Base-by-base conservation (phyloP, 768 basidiomycete species). In the Tubosaeta sp. region DNA sequence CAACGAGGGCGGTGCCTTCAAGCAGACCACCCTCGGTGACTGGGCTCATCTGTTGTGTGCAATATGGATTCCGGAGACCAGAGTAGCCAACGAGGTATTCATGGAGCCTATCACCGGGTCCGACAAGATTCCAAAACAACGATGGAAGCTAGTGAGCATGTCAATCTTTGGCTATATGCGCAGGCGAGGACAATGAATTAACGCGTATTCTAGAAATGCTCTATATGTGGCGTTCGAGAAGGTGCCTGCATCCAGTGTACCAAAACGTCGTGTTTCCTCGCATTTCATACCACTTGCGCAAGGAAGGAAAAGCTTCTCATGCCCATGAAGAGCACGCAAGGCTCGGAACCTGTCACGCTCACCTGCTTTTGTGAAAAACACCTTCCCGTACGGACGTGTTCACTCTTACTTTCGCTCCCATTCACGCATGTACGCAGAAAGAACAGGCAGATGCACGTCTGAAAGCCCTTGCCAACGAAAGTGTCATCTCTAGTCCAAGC, bases 41-140 rank as follows among this genome's bases (percentile, higher is more conserved):
- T 99, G 97, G 97, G 89, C 94, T 0, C 97, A 99, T 67, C 76
- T 99, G 0, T 78, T 98, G 0, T 99, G 97, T 62, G 93, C 95
- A 4, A 95, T 99, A 48, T 99, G 93, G 92, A 85, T 97, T 3
- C 95, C 95, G 0, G 95, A 98, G 67, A 90, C 92, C 13, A 81
- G 86, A 22, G 91, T 97, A 1, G 86, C 86, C 17, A 98, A 98
- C 67, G 87, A 93, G 39, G 88, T 93, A 11, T 97, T 97, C 65
- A 98, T 98, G 97, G 97, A 99, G 63, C 97, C 97, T 11, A 85
- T 99, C 27, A 90, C 91, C 3, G 91, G 91, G 5, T 79, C 92
- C 0, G 91, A 97, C 46, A 81, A 76, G 56, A 88, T 99, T 43
- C 83, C 87, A 1, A 97, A 94, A 65, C 85, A 84, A 60, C 78